Conservation (phyloP, 2,329 filamentous ascomycete genomes). For the Apiospora rasikravindrae region DNA sequence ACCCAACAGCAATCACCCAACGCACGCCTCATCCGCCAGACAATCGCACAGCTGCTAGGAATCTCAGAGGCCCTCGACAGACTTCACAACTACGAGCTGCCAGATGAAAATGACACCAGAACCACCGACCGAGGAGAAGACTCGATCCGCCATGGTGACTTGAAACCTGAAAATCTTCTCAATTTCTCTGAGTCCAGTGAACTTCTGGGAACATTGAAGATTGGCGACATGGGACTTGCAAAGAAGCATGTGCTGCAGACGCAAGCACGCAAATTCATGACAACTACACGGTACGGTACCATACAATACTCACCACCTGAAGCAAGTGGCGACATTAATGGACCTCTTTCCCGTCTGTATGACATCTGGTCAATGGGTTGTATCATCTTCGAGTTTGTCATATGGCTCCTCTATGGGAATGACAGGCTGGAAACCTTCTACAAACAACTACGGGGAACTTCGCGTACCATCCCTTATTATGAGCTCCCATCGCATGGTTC, state of each 20-base stretch:
- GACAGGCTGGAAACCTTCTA: slow-evolving; percentile 10
- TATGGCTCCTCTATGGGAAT: slow-evolving; percentile 31
- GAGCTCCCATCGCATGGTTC: not conserved
- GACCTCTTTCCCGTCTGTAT: slow-evolving; percentile 27
- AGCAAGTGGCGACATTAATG: not conserved
- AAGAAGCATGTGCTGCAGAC: slow-evolving; percentile 25
- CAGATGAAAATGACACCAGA: not conserved
- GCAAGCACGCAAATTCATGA: not conserved
- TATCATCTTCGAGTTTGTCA: slow-evolving; percentile 34
- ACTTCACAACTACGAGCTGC: not conserved
- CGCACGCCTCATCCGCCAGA: not conserved
- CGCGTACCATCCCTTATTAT: not conserved
- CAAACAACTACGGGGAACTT: not conserved
- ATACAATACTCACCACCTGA: not conserved
- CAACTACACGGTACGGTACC: not conserved
- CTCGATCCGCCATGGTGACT: not conserved
- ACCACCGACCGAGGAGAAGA: not conserved
- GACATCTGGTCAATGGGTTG: slow-evolving; percentile 38
- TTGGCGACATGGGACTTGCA: slow-evolving; percentile 28
- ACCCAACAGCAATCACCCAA: slow-evolving; percentile 23
- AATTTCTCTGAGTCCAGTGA: slow-evolving; percentile 11
- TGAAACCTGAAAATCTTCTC: not conserved
- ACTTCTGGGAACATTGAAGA: slow-evolving; percentile 23
- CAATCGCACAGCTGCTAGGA: not conserved
- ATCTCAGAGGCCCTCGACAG: not conserved